Conservation (phyloP, 768 basidiomycete species). For the Trametes cubensis region DNA sequence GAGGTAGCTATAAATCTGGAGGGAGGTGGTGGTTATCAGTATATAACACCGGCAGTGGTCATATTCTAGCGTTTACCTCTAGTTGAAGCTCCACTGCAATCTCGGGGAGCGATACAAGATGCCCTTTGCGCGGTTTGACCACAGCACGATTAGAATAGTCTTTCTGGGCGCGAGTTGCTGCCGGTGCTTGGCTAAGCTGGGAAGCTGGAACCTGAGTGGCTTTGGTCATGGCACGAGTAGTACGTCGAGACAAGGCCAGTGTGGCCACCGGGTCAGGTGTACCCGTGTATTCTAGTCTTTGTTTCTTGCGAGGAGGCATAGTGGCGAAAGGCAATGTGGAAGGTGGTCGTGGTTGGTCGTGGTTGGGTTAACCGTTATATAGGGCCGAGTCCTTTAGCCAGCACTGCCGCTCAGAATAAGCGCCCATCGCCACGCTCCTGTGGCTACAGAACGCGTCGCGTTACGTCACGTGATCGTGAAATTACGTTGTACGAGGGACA, state of each 20-base stretch:
- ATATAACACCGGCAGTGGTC: background rate
- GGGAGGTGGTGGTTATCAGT: background rate
- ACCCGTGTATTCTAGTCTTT: background rate
- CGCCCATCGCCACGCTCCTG: too few relatives aligned
- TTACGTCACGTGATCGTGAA: too few relatives aligned
- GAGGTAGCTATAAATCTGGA: constrained; percentile 11
- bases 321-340: background rate
- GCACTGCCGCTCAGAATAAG: too few relatives aligned
- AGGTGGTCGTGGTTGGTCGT: too few relatives aligned
- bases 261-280: too few relatives aligned
- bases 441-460: too few relatives aligned
- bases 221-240: background rate
- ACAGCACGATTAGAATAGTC: too few relatives aligned
- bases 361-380: background rate
- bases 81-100: background rate
- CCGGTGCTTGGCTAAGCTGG: too few relatives aligned
- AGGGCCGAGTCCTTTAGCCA: background rate
- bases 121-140: background rate
- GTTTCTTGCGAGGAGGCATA: background rate
- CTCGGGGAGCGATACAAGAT: background rate
- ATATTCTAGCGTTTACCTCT: background rate
- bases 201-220: background rate
- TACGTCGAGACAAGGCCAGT: too few relatives aligned
- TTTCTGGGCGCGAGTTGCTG: too few relatives aligned
- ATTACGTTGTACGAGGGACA: too few relatives aligned